Percentiles rank a stretch among this genome's conserved stretches.
These are phyloP conservation scores for Paecilomyces variotii DNA, from an alignment of 2,329 filamentous ascomycete genomes.

Conservation along the genomic window DNA sequence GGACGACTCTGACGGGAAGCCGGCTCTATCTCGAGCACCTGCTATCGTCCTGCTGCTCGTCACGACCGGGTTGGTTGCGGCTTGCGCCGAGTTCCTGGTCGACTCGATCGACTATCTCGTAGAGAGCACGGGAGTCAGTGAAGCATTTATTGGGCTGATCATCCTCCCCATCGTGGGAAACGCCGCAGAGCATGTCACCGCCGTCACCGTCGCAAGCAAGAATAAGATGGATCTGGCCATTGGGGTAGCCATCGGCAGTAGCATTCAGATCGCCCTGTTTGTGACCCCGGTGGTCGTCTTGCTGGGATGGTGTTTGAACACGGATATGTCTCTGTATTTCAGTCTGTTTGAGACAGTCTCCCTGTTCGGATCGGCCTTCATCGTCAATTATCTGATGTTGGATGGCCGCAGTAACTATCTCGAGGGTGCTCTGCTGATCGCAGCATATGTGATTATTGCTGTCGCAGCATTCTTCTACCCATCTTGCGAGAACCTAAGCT, in stretches of 20 bases:
- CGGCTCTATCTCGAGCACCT: slow-evolving; percentile 29
- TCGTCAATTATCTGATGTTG: slow-evolving; percentile 80
- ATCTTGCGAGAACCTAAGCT: slow-evolving; percentile 40
- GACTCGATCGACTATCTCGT: slow-evolving; percentile 59
- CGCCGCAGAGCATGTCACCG: slow-evolving; percentile 66
- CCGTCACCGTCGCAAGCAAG: slow-evolving; percentile 62
- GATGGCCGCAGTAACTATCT: slow-evolving; percentile 83
- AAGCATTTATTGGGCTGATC: slow-evolving; percentile 64
- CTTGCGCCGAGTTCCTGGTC: slow-evolving; percentile 64
- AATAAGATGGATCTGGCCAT: slow-evolving; percentile 73
- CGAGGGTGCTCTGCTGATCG: slow-evolving; percentile 59
- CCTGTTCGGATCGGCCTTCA: slow-evolving; percentile 74
- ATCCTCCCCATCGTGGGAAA: slow-evolving; percentile 67
- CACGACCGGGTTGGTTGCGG: slow-evolving; percentile 57
- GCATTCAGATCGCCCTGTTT: slow-evolving; percentile 64
- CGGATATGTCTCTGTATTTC: slow-evolving; percentile 74
- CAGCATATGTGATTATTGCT: slow-evolving; percentile 60
- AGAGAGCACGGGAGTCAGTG: slow-evolving; percentile 46
- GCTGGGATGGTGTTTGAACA: slow-evolving; percentile 60
- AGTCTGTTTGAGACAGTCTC: slow-evolving; percentile 83
- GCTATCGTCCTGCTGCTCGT: slow-evolving; percentile 56
- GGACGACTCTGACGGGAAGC: slow-evolving; percentile 18
- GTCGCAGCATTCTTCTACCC: slow-evolving; percentile 63
- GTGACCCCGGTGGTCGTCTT: slow-evolving; percentile 63
- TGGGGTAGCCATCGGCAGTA: slow-evolving; percentile 61